These are phyloP conservation scores for carrot (Daucus carota) DNA, from an alignment of 129 eudicot species.

Conservation along the genomic window DH1_v3.0 NC_030381.2:45967501-45968000, in stretches of 20 bases:
- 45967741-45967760: constrained; percentile 84
- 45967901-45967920: constrained; percentile 56
- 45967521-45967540: too few species aligned
- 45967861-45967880: constrained; percentile 80
- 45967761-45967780: constrained; percentile 70
- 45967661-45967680: constrained; percentile 14
- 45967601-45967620: too few species aligned
- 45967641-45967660: too few species aligned
- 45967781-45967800: constrained; percentile 52
- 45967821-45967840: constrained; percentile 64
- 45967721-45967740: constrained; percentile 73
- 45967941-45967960: constrained; percentile 78
- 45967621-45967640: too few species aligned
- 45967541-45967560: too few species aligned
- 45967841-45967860: constrained; percentile 42
- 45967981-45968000: constrained; percentile 75
- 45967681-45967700: constrained; percentile 46
- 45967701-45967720: constrained; percentile 53
- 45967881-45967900: constrained; percentile 67
- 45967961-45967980: constrained; percentile 47
- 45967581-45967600: too few species aligned
- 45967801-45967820: constrained; percentile 63
- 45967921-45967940: constrained; percentile 72
- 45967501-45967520: too few species aligned
- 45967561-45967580: too few species aligned